Conservation (phyloP, 345 rosid genomes). For the Gossypium stocksii region DNA sequence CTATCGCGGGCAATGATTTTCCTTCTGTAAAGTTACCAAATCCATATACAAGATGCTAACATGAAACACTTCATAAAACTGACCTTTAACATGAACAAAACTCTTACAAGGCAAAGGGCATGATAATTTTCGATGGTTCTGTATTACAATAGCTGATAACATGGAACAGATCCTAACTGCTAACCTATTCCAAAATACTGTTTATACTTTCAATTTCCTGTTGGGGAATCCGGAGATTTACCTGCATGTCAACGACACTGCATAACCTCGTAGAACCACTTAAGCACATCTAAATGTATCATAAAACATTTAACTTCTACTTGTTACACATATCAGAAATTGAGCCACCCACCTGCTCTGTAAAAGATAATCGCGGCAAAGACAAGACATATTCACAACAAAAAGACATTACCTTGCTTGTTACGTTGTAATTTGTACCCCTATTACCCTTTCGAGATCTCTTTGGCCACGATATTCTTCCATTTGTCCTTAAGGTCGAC, state of each 20-base stretch:
- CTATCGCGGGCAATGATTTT: background rate
- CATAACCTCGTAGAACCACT: no score
- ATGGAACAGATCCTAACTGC: background rate
- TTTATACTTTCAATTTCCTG: background rate
- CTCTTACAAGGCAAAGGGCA: background rate
- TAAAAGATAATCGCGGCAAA: background rate
- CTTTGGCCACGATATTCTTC: constrained; percentile 40
- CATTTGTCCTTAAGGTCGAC: constrained; percentile 78
- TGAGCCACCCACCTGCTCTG: background rate
- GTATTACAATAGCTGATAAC: no score
- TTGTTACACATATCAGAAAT: background rate
- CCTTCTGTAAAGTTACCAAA: background rate
- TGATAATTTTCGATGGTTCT: no score
- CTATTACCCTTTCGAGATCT: background rate
- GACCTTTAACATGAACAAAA: background rate
- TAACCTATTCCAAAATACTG: background rate
- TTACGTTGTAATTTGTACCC: background rate
- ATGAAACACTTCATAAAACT: background rate
- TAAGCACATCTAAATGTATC: no score
- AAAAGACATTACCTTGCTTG: background rate
- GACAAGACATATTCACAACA: background rate
- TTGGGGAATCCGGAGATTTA: background rate
- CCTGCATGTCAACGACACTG: no score
- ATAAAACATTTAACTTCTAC: background rate
- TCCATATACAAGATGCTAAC: background rate